phyloP scores from a whole-genome alignment of 208 protist genomes.

The Acanthamoeba pearcei region DNA sequence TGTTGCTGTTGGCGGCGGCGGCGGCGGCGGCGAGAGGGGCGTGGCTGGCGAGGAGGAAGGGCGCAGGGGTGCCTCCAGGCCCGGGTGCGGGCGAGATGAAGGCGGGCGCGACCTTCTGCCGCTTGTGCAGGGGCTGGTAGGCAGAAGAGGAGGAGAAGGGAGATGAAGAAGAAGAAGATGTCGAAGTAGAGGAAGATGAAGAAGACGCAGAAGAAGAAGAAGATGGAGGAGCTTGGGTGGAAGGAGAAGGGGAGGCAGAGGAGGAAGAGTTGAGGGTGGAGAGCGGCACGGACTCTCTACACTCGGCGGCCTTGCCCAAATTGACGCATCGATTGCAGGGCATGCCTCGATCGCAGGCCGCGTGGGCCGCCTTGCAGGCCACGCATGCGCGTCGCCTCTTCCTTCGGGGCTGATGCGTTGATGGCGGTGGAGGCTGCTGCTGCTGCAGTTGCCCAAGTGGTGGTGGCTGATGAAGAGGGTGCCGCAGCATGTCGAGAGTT shows the following conservation, averaged over 20 bases:
- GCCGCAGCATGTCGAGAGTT: background rate
- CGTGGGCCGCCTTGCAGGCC: conserved; percentile 70
- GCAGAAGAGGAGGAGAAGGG: background rate
- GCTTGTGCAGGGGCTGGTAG: background rate
- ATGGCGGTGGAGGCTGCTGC: background rate
- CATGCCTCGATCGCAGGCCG: conserved; percentile 40
- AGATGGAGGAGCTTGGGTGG: background rate
- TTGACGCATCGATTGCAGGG: conserved; percentile 66
- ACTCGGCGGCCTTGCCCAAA: conserved; percentile 64
- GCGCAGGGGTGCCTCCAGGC: background rate
- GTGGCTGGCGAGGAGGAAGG: background rate
- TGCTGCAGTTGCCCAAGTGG: background rate
- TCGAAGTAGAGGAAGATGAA: background rate
- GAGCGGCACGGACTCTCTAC: conserved; percentile 24
- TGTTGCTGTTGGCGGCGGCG: background rate
- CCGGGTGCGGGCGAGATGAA: background rate
- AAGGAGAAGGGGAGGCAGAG: background rate
- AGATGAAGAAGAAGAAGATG: conserved; percentile 1
- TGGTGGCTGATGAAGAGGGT: background rate
- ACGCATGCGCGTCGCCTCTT: conserved; percentile 65
- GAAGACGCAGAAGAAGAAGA: background rate
- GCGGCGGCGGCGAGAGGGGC: background rate
- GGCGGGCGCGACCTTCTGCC: background rate
- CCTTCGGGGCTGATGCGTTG: background rate
- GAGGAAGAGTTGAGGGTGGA: background rate